phyloP scores from a whole-genome alignment of 495 filamentous ascomycete genomes.

The Tuber aestivum region DNA sequence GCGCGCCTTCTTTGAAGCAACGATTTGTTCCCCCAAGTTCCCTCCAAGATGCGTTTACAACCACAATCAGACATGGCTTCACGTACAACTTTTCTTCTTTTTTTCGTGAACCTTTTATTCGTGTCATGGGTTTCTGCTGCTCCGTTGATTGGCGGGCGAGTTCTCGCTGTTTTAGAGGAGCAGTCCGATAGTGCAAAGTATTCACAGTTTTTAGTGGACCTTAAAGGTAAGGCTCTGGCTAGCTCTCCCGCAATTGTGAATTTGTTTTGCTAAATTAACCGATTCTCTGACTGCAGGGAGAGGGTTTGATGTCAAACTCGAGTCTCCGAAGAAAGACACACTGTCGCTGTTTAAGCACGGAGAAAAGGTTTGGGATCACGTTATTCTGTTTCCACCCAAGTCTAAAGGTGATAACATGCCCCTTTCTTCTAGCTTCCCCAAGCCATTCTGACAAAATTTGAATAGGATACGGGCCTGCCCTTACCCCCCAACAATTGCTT shows the following conservation, averaged over 20 bases:
- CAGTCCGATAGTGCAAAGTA: slow-evolving; percentile 68
- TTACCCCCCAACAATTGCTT: slow-evolving; percentile 79
- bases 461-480: slow-evolving; percentile 73
- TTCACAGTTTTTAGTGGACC: slow-evolving; percentile 72
- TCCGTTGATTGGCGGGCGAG: slow-evolving; percentile 58
- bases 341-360: slow-evolving; percentile 81
- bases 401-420: slow-evolving; percentile 61
- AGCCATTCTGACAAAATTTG: slow-evolving; percentile 15
- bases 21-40: neutral
- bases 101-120: slow-evolving; percentile 32
- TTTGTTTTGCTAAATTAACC: slow-evolving; percentile 24
- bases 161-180: slow-evolving; percentile 85
- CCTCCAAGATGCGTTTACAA: slow-evolving; percentile 26
- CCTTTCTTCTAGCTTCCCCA: neutral
- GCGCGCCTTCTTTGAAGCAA: neutral
- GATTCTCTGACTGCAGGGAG: slow-evolving; percentile 53
- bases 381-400: slow-evolving; percentile 78
- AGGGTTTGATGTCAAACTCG: slow-evolving; percentile 71
- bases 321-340: slow-evolving; percentile 78
- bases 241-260: neutral
- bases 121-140: slow-evolving; percentile 28
- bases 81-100: slow-evolving; percentile 32
- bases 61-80: slow-evolving; percentile 31
- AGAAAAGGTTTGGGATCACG: slow-evolving; percentile 82
- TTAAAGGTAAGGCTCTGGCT: slow-evolving; percentile 57